phyloP scores from a whole-genome alignment of 768 basidiomycete genomes.

The Clitopilus passeckerianus region DNA sequence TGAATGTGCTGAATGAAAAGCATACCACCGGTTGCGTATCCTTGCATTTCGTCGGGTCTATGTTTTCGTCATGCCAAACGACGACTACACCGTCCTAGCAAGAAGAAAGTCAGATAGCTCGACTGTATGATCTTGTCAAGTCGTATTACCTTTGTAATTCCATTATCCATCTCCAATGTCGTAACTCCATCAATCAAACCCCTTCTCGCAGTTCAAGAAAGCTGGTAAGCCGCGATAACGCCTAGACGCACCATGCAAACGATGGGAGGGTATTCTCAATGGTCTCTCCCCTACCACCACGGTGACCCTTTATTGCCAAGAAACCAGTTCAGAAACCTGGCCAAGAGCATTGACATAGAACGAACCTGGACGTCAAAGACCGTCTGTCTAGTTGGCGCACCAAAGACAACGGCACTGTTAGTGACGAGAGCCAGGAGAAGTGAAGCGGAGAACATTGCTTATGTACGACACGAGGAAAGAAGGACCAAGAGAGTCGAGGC shows the following conservation, averaged over 20 bases:
- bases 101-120: background rate
- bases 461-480: background rate
- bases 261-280: slow-evolving; percentile 69
- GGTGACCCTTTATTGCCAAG: slow-evolving; percentile 49
- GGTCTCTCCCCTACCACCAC: slow-evolving; percentile 72
- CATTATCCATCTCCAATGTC: slow-evolving; percentile 77
- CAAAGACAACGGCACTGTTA: background rate
- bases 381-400: slow-evolving; percentile 7
- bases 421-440: slow-evolving; percentile 2
- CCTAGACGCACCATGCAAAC: slow-evolving; percentile 61
- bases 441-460: slow-evolving; percentile 4
- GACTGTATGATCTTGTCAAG: background rate
- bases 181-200: slow-evolving; percentile 72
- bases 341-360: slow-evolving; percentile 1
- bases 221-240: background rate
- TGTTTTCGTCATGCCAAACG: slow-evolving; percentile 78
- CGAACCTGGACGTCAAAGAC: slow-evolving; percentile 50
- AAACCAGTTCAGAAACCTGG: slow-evolving; percentile 6
- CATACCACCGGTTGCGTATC: slow-evolving; percentile 65
- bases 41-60: slow-evolving; percentile 56
- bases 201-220: slow-evolving; percentile 31
- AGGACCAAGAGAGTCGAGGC: background rate
- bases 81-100: slow-evolving; percentile 68
- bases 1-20: background rate
- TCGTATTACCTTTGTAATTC: slow-evolving; percentile 56